Evolutionary conservation across 108 stramenopile genomes (phyloP).

Genomic region (Mediolabrus comicus): DNA sequence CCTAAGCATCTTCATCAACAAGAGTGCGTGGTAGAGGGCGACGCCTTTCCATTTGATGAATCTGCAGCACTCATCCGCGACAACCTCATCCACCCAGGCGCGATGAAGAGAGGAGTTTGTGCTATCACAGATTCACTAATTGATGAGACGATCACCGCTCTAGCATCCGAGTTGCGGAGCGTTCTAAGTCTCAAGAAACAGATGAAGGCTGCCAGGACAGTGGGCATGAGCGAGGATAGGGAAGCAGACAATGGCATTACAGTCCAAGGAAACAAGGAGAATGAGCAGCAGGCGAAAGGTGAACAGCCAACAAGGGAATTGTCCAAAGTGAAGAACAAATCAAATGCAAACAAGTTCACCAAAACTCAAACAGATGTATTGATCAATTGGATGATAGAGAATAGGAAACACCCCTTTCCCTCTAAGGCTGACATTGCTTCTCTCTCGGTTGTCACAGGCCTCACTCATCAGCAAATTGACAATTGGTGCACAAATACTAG

Average conservation of each 20-base stretch:
- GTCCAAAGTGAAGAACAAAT: neutral
- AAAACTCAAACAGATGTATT: constrained; percentile 66
- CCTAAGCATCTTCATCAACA: neutral
- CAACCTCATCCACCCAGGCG: neutral
- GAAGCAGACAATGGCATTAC: neutral
- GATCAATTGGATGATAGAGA: constrained; percentile 63
- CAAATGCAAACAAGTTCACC: constrained; percentile 54
- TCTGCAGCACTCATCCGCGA: constrained; percentile 23
- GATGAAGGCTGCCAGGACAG: constrained; percentile 4
- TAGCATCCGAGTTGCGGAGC: constrained; percentile 26
- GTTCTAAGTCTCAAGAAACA: constrained; percentile 33
- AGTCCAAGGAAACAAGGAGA: neutral
- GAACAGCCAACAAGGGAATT: neutral
- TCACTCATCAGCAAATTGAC: constrained; percentile 9
- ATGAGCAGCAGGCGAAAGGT: neutral
- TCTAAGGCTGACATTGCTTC: constrained; percentile 3
- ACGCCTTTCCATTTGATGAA: constrained; percentile 13
- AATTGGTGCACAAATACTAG: constrained; percentile 65
- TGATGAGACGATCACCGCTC: constrained; percentile 41
- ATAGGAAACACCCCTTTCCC: constrained; percentile 39
- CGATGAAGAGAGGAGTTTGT: constrained; percentile 29
- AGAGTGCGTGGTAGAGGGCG: neutral
- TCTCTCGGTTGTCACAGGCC: neutral
- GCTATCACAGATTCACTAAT: constrained; percentile 41
- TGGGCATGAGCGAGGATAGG: neutral